Conservation (phyloP, 2,329 filamentous ascomycete species). For the Ophiocordyceps robertsii region DNA sequence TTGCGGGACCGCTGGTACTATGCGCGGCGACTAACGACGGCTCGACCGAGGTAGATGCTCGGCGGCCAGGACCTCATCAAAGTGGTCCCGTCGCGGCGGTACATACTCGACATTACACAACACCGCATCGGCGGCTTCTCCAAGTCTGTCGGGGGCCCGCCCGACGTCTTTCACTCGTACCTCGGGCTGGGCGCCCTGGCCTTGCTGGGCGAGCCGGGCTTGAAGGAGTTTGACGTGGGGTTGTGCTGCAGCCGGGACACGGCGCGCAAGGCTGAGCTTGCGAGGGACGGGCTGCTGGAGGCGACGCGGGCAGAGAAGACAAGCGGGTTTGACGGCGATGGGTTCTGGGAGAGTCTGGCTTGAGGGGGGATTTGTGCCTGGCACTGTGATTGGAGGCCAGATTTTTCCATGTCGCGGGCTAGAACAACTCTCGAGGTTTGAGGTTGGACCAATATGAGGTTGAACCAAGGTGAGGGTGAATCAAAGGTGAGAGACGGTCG, state of each 20-base stretch:
- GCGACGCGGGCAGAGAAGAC: background rate
- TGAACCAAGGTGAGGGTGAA: no score
- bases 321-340: constrained; percentile 9
- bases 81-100: constrained; percentile 49
- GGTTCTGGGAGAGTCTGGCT: constrained; percentile 11
- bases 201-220: constrained; percentile 53
- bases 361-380: no score
- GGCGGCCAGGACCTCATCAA: constrained; percentile 45
- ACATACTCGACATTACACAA: constrained; percentile 75
- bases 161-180: constrained; percentile 80
- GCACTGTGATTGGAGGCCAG: no score
- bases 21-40: background rate
- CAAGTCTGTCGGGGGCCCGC: constrained; percentile 54
- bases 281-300: constrained; percentile 24
- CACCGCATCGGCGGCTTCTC: constrained; percentile 74
- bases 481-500: background rate
- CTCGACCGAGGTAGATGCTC: constrained; percentile 33
- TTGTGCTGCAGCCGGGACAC: constrained; percentile 60
- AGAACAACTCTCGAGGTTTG: background rate
- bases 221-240: constrained; percentile 60
- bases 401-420: no score
- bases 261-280: constrained; percentile 32
- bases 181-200: constrained; percentile 72
- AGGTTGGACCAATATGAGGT: no score
- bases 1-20: background rate